Conservation (phyloP, 345 rosid genomes). For the Diplotaxis tenuifolia region DNA sequence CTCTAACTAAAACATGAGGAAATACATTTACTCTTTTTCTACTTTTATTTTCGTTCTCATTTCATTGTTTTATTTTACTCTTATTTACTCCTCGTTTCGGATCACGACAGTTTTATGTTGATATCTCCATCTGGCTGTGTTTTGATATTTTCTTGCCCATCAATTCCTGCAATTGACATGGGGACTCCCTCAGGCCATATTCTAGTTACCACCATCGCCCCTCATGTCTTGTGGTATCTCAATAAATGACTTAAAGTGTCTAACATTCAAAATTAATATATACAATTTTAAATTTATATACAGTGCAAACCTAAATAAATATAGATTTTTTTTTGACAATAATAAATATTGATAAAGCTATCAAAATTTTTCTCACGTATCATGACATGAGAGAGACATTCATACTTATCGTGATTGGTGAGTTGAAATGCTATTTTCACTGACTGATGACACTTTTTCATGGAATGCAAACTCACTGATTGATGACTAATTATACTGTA, state of each 20-base stretch:
- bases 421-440: constrained; percentile 14
- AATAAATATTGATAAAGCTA: background rate
- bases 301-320: background rate
- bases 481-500: background rate
- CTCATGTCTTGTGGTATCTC: too few species aligned
- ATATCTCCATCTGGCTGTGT: too few species aligned
- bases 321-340: too few species aligned
- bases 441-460: background rate
- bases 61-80: too few species aligned
- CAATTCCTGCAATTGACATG: too few species aligned
- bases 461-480: background rate
- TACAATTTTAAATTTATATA: background rate
- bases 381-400: background rate
- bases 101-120: too few species aligned
- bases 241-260: background rate
- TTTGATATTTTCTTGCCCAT: too few species aligned
- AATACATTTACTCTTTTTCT: too few species aligned
- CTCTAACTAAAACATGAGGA: too few species aligned
- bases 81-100: too few species aligned
- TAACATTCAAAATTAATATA: background rate
- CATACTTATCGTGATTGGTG: background rate
- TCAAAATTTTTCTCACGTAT: background rate
- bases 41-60: too few species aligned
- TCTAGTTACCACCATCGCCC: background rate
- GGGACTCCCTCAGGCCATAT: too few species aligned